These are phyloP conservation scores for Plantago major DNA, from an alignment of 257 asterid genomes.

Conservation along the genomic window DNA sequence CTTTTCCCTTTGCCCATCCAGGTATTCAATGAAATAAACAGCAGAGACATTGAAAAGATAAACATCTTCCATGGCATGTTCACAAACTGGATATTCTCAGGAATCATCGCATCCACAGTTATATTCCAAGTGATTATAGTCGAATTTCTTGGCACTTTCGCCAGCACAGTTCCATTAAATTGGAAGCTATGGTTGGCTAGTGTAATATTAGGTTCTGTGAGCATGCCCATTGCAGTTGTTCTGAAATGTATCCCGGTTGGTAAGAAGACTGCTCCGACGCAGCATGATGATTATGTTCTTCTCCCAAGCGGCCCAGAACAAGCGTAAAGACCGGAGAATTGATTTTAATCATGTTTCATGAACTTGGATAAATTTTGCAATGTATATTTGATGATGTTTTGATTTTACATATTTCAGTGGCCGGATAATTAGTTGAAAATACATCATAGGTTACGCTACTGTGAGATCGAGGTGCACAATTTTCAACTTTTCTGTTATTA, in stretches of 20 bases:
- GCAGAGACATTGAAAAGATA: conserved; percentile 92
- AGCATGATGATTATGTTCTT: conserved; percentile 64
- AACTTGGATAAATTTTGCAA: too few species aligned
- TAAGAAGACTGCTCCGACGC: conserved; percentile 25
- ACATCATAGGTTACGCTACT: too few species aligned
- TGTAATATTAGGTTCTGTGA: conserved; percentile 49
- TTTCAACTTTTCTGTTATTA: too few species aligned
- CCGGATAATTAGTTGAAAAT: too few species aligned
- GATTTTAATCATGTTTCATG: too few species aligned
- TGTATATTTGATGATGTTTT: too few species aligned
- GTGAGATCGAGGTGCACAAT: too few species aligned
- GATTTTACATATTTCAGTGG: too few species aligned
- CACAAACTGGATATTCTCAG: conserved; percentile 60
- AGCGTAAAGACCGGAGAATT: conserved; percentile 15
- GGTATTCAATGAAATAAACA: conserved; percentile 98
- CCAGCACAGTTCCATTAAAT: conserved; percentile 79
- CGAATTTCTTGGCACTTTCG: conserved; percentile 86
- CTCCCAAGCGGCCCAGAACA: conserved; percentile 58
- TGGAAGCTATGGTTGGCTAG: conserved; percentile 83
- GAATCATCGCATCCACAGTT: conserved; percentile 57
- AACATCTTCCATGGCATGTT: conserved; percentile 70
- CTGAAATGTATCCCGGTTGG: conserved; percentile 80
- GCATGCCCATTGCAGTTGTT: conserved; percentile 66
- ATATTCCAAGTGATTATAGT: conserved; percentile 84
- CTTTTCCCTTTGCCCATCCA: conserved; percentile 22